phyloP scores from a whole-genome alignment of 1,284 basidiomycete genomes.

The Ustilago tritici region DNA sequence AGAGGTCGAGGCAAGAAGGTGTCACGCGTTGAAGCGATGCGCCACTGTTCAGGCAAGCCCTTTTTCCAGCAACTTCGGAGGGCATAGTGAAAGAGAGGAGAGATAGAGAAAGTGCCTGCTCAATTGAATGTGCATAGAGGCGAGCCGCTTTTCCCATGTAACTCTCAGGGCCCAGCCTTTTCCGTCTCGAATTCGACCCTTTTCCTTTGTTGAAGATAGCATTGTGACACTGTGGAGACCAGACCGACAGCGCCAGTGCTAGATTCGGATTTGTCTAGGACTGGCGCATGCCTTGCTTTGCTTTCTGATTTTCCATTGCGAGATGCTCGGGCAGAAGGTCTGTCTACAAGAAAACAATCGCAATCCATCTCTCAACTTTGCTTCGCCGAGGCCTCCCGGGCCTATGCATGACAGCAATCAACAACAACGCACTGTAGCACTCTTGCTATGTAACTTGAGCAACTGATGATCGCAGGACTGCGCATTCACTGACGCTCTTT shows the following conservation, averaged over 20 bases:
- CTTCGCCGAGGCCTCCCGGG: conserved; percentile 7
- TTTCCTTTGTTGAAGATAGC: background rate
- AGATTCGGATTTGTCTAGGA: conserved; percentile 1
- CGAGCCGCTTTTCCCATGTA: background rate
- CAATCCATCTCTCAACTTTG: background rate
- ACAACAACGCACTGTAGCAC: background rate
- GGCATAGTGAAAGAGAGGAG: too few species aligned
- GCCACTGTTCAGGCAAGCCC: background rate
- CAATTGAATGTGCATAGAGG: background rate
- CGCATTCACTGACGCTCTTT: background rate
- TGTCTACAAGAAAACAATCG: background rate
- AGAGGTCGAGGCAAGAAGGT: background rate
- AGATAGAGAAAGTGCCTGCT: background rate
- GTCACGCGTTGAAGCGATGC: background rate
- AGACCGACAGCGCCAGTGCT: background rate
- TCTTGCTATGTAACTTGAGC: background rate
- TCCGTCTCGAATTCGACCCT: conserved; percentile 1
- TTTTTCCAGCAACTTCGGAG: background rate
- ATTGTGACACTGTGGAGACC: background rate
- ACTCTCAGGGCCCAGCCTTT: conserved; percentile 8
- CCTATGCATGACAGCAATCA: background rate
- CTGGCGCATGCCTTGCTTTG: background rate
- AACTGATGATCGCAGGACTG: background rate
- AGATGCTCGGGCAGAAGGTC: conserved; percentile 7
- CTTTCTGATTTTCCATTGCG: background rate